Evolutionary conservation across 2,329 filamentous ascomycete genomes (phyloP).

Genomic region (Penicillium sp.): DNA sequence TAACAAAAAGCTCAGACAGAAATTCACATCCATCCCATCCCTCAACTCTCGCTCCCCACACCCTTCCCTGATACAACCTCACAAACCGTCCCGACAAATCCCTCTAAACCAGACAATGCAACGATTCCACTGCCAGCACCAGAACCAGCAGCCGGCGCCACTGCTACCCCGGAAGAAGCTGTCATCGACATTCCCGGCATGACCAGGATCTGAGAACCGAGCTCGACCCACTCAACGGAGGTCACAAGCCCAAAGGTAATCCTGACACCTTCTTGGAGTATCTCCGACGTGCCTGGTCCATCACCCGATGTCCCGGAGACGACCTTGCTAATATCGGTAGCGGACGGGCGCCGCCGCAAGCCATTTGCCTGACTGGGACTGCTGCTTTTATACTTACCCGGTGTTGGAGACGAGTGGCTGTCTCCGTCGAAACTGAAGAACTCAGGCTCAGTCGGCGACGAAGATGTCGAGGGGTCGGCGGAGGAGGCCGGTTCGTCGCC

Average conservation of each 20-base stretch:
- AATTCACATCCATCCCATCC: not conserved
- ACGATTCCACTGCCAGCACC: constrained; percentile 45
- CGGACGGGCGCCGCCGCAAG: constrained; percentile 11
- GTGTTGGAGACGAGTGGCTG: constrained; percentile 14
- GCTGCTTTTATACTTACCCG: constrained; percentile 7
- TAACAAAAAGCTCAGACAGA: not conserved
- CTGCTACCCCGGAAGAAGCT: constrained; percentile 50
- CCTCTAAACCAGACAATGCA: constrained; percentile 57
- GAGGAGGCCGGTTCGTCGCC: constrained; percentile 24
- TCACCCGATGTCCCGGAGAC: constrained; percentile 18
- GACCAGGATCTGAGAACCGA: constrained; percentile 59
- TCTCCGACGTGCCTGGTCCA: constrained; percentile 14
- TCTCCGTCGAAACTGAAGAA: constrained; percentile 49
- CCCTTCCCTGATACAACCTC: constrained; percentile 30
- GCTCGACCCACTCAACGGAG: constrained; percentile 59
- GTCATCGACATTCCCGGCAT: constrained; percentile 58
- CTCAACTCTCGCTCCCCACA: constrained; percentile 3
- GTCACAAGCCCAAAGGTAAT: constrained; percentile 61
- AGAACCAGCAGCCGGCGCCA: constrained; percentile 51
- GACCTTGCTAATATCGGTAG: constrained; percentile 31
- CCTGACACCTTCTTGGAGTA: constrained; percentile 35
- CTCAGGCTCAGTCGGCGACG: constrained; percentile 39
- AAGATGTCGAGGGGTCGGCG: constrained; percentile 18
- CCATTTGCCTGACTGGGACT: not conserved
- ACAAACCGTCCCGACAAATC: constrained; percentile 57